Evolutionary conservation across 2,329 filamentous ascomycete genomes (phyloP), one percentile per base, ranked within the genome.

Genomic region (Alternaria gansuensis): DNA sequence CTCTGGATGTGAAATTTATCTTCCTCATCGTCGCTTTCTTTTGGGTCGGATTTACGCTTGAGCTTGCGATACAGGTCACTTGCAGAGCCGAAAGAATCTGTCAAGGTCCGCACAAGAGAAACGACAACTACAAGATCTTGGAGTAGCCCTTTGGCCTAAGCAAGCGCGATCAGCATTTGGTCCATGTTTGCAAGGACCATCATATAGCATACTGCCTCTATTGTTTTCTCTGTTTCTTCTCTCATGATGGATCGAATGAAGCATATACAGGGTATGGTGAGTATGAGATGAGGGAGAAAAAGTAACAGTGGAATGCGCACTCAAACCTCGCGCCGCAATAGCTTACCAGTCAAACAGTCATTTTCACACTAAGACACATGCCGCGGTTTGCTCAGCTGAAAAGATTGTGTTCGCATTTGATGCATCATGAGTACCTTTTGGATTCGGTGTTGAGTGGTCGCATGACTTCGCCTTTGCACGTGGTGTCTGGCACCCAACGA

Each of bases 11-110:
- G 45, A 4, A 52, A 39, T 5, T 9, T 24, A 9, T 56, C 49
- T 5, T 67, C 59, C 9, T 62, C 58, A 23, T 68, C 65, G 24
- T 67, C 60, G 51, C 61, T 63, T 17, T 57, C 59, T 17, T 48
- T 57, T 29, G 57, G 58, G 5, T 53, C 57, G 2, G 60, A 56
- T 33, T 67, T 67, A 43, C 62, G 68, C 51, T 71, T 75, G 17
- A 76, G 63, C 52, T 65, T 75, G 21, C 64, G 70, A 49, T 74
- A 76, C 1, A 76, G 54, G 33, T 75, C 68, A 50, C 66, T 68
- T 9, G 70, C 70, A n/a, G 72, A 71, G 4, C 71, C 68, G 26
- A 75, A 74, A 3, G 63, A 65, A 14, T 74, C 70, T 26, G 69
- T 70, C 36, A 76, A 54, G 7, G 70, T 70, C 24, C 64, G 57